Evolutionary conservation across 2,329 filamentous ascomycete species (phyloP).

Genomic region (Diaporthe helianthi): DNA sequence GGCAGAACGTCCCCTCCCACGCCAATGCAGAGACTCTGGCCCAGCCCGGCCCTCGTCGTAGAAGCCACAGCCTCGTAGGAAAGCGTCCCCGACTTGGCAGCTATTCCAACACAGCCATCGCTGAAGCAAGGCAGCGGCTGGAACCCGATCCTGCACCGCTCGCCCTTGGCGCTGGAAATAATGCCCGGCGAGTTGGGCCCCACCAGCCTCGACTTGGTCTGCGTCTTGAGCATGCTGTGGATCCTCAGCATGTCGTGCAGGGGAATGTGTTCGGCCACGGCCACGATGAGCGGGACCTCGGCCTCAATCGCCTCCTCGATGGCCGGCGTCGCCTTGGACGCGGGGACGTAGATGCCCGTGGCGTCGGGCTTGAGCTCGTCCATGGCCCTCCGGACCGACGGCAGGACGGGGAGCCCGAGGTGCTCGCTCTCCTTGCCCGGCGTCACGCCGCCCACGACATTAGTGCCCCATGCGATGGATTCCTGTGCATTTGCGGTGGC

Average conservation of each 20-base stretch:
- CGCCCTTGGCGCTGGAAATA: conserved; percentile 74
- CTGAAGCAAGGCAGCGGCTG: conserved; percentile 79
- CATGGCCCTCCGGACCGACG: conserved; percentile 72
- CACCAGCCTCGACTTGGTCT: conserved; percentile 75
- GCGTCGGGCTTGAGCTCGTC: conserved; percentile 76
- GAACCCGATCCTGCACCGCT: conserved; percentile 73
- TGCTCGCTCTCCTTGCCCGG: conserved; percentile 75
- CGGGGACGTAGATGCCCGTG: conserved; percentile 80
- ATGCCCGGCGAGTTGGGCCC: conserved; percentile 85
- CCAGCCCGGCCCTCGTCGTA: conserved; percentile 75
- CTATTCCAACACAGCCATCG: conserved; percentile 74
- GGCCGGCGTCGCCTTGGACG: conserved; percentile 73
- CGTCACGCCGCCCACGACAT: conserved; percentile 80
- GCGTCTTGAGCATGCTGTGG: conserved; percentile 73
- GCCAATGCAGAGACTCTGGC: conserved; percentile 78
- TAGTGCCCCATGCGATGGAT: conserved; percentile 79
- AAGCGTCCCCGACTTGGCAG: conserved; percentile 81
- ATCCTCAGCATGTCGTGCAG: conserved; percentile 77
- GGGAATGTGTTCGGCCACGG: conserved; percentile 82
- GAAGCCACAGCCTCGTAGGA: conserved; percentile 82
- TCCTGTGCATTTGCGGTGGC: conserved; percentile 80
- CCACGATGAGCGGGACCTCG: conserved; percentile 78
- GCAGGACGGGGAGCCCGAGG: conserved; percentile 74
- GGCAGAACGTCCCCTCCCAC: conserved; percentile 80
- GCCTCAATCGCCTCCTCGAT: conserved; percentile 84